Conservation (phyloP, 2,329 filamentous ascomycete species). For the Aaosphaeria pasadenensis region DNA sequence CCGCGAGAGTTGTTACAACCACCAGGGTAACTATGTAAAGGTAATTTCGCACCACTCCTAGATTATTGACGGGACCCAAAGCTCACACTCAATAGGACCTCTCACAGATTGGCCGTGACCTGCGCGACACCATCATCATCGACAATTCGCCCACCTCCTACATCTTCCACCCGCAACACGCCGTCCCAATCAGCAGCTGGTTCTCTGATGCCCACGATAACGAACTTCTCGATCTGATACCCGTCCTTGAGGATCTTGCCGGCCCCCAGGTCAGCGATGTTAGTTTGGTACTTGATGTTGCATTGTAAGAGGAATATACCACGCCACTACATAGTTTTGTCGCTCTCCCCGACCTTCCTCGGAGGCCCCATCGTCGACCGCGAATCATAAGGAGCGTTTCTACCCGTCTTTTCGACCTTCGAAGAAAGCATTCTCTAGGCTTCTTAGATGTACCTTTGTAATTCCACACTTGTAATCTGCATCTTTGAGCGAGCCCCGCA, state of each 20-base stretch:
- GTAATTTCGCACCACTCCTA: slow-evolving; percentile 27
- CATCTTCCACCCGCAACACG: slow-evolving; percentile 98
- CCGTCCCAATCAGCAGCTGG: slow-evolving; percentile 99
- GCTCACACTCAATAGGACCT: slow-evolving; percentile 59
- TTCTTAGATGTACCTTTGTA: slow-evolving; percentile 36
- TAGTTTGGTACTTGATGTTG: slow-evolving; percentile 93
- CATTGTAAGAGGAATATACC: slow-evolving; percentile 46
- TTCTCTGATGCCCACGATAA: slow-evolving; percentile 99
- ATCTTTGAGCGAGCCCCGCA: slow-evolving; percentile 9
- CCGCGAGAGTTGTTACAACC: slow-evolving; percentile 98
- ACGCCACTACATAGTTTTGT: background rate
- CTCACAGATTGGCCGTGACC: slow-evolving; percentile 91
- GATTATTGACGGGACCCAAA: background rate
- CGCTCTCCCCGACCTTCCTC: background rate
- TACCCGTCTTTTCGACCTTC: slow-evolving; percentile 14
- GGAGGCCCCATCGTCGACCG: background rate
- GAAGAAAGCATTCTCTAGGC: slow-evolving; percentile 6
- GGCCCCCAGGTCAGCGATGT: slow-evolving; percentile 87
- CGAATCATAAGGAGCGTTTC: slow-evolving; percentile 1
- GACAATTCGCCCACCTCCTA: slow-evolving; percentile 99
- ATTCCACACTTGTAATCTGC: slow-evolving; percentile 37
- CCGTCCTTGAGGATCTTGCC: slow-evolving; percentile 95
- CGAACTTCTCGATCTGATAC: slow-evolving; percentile 94
- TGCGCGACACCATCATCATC: slow-evolving; percentile 98
- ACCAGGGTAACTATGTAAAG: slow-evolving; percentile 99